phyloP scores from a whole-genome alignment of 2,329 filamentous ascomycete species.

The Onygenales sp. region DNA sequence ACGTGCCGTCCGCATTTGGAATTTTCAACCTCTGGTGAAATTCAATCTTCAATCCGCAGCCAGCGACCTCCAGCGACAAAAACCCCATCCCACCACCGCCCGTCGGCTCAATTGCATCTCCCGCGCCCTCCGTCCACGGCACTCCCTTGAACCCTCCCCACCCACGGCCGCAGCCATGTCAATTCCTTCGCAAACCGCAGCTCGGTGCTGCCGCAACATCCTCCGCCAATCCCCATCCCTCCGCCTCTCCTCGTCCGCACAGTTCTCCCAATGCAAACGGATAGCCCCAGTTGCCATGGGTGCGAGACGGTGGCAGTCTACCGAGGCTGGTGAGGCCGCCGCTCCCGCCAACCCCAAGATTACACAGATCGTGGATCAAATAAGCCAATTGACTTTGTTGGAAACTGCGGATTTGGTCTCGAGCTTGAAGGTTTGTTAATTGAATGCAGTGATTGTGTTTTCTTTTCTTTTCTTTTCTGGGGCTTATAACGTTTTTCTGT shows the following conservation, averaged over 20 bases:
- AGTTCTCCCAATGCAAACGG: slow-evolving; percentile 26
- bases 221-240: slow-evolving; percentile 31
- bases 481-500: not conserved
- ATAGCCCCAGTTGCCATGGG: slow-evolving; percentile 17
- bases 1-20: not conserved
- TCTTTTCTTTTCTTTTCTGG: not conserved
- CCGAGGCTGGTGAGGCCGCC: slow-evolving; percentile 50
- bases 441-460: not conserved
- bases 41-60: not conserved
- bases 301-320: slow-evolving; percentile 77
- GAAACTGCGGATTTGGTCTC: slow-evolving; percentile 96
- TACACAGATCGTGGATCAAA: slow-evolving; percentile 88
- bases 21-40: not conserved
- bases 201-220: slow-evolving; percentile 34
- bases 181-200: slow-evolving; percentile 30
- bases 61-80: not conserved
- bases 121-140: not conserved
- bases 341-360: slow-evolving; percentile 77
- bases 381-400: slow-evolving; percentile 92
- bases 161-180: slow-evolving; percentile 25
- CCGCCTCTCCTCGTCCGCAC: slow-evolving; percentile 31
- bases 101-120: not conserved
- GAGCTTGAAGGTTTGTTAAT: slow-evolving; percentile 67
- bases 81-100: not conserved
- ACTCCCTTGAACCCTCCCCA: not conserved